phyloP scores from a whole-genome alignment of 2,329 filamentous ascomycete genomes.

The Diaporthe citriasiana region DNA sequence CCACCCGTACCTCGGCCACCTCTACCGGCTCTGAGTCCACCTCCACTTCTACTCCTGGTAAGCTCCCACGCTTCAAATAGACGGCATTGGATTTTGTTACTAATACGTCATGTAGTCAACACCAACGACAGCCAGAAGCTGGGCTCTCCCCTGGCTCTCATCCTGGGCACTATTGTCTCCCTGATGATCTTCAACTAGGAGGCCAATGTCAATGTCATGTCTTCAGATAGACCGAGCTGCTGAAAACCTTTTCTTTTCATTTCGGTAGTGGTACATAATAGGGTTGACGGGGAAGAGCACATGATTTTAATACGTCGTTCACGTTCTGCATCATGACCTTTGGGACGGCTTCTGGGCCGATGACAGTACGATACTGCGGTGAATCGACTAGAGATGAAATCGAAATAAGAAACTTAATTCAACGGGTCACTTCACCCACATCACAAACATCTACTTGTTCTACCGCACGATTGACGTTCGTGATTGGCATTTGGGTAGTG shows the following conservation, averaged over 20 bases:
- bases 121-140: constrained; percentile 55
- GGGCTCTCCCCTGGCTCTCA: constrained; percentile 57
- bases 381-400: constrained; percentile 19
- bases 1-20: constrained; percentile 42
- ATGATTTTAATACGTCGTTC: constrained; percentile 18
- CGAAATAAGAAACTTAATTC: constrained; percentile 6
- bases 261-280: constrained; percentile 29
- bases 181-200: constrained; percentile 60
- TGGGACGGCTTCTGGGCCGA: constrained; percentile 22
- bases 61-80: neutral
- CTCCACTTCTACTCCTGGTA: constrained; percentile 46
- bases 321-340: constrained; percentile 31
- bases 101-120: constrained; percentile 43
- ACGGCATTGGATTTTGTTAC: neutral
- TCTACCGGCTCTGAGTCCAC: constrained; percentile 43
- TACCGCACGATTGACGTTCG: no score
- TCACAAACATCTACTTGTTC: neutral
- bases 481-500: neutral
- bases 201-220: neutral
- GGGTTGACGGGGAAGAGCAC: neutral
- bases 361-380: constrained; percentile 17
- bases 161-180: constrained; percentile 56
- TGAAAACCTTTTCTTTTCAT: constrained; percentile 20
- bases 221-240: constrained; percentile 18
- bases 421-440: neutral